Percentiles rank a stretch among this genome's conserved stretches.
phyloP scores from a whole-genome alignment of 352 stramenopile genomes.

The Globisporangium emineosum region DNA sequence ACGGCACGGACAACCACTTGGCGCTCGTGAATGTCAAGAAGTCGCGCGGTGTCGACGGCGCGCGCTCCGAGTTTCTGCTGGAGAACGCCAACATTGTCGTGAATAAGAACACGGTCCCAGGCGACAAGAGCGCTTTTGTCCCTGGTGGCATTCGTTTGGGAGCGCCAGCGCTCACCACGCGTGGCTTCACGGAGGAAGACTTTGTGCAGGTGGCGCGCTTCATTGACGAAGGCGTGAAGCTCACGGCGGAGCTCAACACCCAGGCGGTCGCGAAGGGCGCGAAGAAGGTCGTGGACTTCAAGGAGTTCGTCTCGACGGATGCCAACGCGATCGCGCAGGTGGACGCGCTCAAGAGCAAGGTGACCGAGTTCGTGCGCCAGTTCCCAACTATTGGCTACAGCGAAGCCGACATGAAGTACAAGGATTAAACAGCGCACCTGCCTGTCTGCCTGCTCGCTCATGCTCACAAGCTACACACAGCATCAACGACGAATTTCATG shows the following conservation, averaged over 20 bases:
- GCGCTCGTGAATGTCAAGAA: constrained; percentile 96
- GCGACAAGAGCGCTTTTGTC: constrained; percentile 96
- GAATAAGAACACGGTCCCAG: constrained; percentile 99
- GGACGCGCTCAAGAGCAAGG: constrained; percentile 78
- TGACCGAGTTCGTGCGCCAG: constrained; percentile 91
- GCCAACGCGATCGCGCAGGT: constrained; percentile 58
- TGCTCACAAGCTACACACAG: neutral
- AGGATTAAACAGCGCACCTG: constrained; percentile 40
- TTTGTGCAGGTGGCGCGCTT: constrained; percentile 94
- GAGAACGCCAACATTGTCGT: constrained; percentile 97
- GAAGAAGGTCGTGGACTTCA: constrained; percentile 93
- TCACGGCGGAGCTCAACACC: constrained; percentile 90
- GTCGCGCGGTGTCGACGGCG: constrained; percentile 91
- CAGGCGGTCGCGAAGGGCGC: constrained; percentile 90
- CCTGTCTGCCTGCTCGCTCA: neutral
- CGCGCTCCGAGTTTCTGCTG: constrained; percentile 94
- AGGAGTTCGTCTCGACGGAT: constrained; percentile 70
- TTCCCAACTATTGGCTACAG: constrained; percentile 97
- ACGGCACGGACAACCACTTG: constrained; percentile 99
- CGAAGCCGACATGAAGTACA: constrained; percentile 91
- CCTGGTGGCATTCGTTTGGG: constrained; percentile 97
- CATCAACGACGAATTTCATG: neutral
- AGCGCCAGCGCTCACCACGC: constrained; percentile 93
- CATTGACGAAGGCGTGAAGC: constrained; percentile 94
- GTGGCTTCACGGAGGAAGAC: constrained; percentile 94